Base-by-base conservation (phyloP, 371 early-diverging fungal species). In the Lichtheimia ornata region DNA sequence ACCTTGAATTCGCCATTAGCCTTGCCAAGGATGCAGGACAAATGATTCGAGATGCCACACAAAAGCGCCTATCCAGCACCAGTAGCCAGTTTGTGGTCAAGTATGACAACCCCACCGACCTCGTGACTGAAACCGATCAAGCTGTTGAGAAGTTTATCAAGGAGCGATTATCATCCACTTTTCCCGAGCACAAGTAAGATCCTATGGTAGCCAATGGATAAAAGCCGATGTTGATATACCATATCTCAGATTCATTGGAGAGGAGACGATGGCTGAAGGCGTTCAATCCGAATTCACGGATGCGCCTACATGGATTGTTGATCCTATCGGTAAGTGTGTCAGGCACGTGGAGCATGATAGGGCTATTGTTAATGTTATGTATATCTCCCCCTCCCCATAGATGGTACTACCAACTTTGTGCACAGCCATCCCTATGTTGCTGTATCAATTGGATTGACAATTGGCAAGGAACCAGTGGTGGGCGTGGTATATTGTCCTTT, bases 401-500 rank as follows among this genome's bases (percentile, higher is more conserved):
- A 95, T 75, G 89, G 95, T 51, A 94, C 95, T 2, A 91, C 91
- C 64, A 95, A 96, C 76, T 97, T 96, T 77, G 90, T 91, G 42
- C 93, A 94, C 62, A 91, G 90, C 5, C 92, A 93, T 65, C 97
- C 95, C 4, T 93, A 86, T 70, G 91, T 91, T 11, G 88, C 91
- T 58, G 85, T 95, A 54, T 93, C 91, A 22, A 93, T 97, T 63
- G 96, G 88, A 3, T 65, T 97, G 53, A 82, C 90, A 5, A 74
- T 93, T 58, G 74, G 87, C 62, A 84, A 87, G 57, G 73, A 82
- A 43, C 91, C 92, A 0, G 88, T 90, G 5, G 84, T 97, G 1
- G 97, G 96, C n/a, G 95, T 95, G 18, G 87, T 97, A 4, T 95
- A 88, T 67, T 91, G 94, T 68, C 97, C 97, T 6, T 80, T 97